phyloP scores from a whole-genome alignment of 805 yeast genomes.

The Candida khao-thaluensis region DNA sequence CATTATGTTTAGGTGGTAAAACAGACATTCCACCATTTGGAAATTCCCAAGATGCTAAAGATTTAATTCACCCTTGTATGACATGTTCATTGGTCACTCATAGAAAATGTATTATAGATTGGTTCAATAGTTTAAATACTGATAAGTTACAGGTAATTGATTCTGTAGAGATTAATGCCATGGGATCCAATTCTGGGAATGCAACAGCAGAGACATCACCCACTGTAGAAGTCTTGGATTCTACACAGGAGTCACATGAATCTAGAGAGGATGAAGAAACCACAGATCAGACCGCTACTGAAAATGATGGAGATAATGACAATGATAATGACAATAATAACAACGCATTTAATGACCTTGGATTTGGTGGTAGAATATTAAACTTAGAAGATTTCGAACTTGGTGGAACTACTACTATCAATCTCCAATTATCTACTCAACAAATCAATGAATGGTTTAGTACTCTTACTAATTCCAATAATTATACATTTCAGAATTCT shows the following conservation, averaged over 20 bases:
- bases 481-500: not conserved
- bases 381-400: constrained; percentile 14
- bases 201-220: too few species aligned
- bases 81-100: constrained; percentile 39
- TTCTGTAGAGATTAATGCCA: constrained; percentile 1
- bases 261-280: not conserved
- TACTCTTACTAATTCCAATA: constrained; percentile 9
- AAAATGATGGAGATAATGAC: not conserved
- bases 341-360: too few species aligned
- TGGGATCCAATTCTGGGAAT: not conserved
- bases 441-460: constrained; percentile 18
- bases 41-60: constrained; percentile 31
- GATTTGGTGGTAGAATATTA: constrained; percentile 2
- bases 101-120: constrained; percentile 39
- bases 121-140: constrained; percentile 37
- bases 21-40: constrained; percentile 43
- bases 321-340: not conserved
- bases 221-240: too few species aligned
- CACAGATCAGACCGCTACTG: too few species aligned
- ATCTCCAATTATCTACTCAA: constrained; percentile 15
- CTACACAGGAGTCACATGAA: too few species aligned
- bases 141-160: constrained; percentile 24
- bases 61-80: constrained; percentile 36
- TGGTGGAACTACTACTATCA: constrained; percentile 11
- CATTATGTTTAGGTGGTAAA: constrained; percentile 41